Percentiles rank a stretch among this genome's conserved stretches.
These are phyloP conservation scores for Pichia sporocuriosa DNA, from an alignment of 805 yeast species.

Conservation along the genomic window DNA sequence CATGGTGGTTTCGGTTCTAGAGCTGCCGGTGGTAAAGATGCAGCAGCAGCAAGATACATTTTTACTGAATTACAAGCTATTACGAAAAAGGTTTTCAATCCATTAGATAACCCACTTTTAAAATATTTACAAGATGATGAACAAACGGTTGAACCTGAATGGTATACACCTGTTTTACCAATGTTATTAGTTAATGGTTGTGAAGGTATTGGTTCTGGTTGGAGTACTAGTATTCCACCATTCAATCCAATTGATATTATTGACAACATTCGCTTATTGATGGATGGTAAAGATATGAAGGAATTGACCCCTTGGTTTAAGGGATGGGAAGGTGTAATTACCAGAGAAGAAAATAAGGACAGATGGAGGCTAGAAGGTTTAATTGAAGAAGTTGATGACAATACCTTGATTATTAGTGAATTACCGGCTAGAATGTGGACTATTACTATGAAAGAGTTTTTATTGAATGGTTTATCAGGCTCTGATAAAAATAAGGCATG, in stretches of 20 bases:
- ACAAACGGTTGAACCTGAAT: conserved; percentile 87
- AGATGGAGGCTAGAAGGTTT: conserved; percentile 72
- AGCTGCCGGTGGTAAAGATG: conserved; percentile 96
- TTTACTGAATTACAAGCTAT: conserved; percentile 75
- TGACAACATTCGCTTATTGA: conserved; percentile 59
- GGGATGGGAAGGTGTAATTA: conserved; percentile 89
- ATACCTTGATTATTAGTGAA: conserved; percentile 82
- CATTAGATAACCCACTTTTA: conserved; percentile 71
- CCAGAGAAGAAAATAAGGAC: conserved; percentile 48
- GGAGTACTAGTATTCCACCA: conserved; percentile 91
- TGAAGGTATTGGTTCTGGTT: conserved; percentile 98
- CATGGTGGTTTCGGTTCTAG: conserved; percentile 96
- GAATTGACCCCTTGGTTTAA: conserved; percentile 90
- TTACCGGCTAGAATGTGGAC: conserved; percentile 94
- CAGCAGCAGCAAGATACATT: conserved; percentile 96
- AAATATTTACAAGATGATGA: conserved; percentile 88
- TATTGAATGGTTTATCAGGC: conserved; percentile 69
- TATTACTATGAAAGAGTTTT: conserved; percentile 75
- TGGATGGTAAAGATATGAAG: conserved; percentile 62
- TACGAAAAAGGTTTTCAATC: conserved; percentile 70
- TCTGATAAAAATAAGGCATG: conserved; percentile 69
- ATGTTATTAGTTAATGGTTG: conserved; percentile 93
- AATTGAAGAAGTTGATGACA: conserved; percentile 74
- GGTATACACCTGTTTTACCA: conserved; percentile 92
- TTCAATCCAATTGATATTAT: conserved; percentile 84